These are phyloP conservation scores for Phytophthora lateralis DNA, from an alignment of 352 stramenopile species.

Conservation along the genomic window DNA sequence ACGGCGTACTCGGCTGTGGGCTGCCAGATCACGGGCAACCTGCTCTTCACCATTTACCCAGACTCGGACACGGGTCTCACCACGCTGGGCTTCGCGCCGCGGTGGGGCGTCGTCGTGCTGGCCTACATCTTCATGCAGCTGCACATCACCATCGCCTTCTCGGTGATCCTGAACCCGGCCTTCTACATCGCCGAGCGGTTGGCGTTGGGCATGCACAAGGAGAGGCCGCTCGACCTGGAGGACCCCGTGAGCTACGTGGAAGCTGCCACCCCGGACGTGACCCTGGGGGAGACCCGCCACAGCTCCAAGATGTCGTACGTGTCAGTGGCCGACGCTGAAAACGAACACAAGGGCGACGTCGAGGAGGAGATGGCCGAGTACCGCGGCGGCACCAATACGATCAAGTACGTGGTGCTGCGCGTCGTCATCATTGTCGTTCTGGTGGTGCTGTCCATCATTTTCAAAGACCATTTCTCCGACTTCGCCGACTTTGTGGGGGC, in stretches of 20 bases:
- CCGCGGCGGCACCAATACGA: constrained; percentile 19
- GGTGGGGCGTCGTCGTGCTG: constrained; percentile 6
- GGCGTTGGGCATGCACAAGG: constrained; percentile 26
- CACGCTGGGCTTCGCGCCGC: constrained; percentile 40
- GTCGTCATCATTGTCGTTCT: constrained; percentile 21
- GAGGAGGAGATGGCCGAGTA: constrained; percentile 31
- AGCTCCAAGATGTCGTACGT: constrained; percentile 34
- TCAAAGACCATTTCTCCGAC: constrained; percentile 30
- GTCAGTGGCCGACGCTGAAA: constrained; percentile 27
- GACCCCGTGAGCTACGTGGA: constrained; percentile 22
- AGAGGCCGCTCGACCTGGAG: constrained; percentile 12
- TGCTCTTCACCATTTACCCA: constrained; percentile 53
- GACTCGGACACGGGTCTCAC: constrained; percentile 28
- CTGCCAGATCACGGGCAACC: constrained; percentile 54
- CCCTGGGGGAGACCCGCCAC: constrained; percentile 8
- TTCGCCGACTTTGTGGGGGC: constrained; percentile 26
- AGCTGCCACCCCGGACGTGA: constrained; percentile 17
- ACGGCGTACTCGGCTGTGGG: constrained; percentile 45
- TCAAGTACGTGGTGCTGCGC: constrained; percentile 30
- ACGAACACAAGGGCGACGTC: constrained; percentile 22
- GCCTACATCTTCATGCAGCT: constrained; percentile 18
- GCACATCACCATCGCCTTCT: constrained; percentile 28
- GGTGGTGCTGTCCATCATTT: constrained; percentile 28
- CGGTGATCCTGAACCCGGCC: constrained; percentile 24
- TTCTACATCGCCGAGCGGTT: constrained; percentile 29